Percentiles rank a stretch among this genome's conserved stretches.
Evolutionary conservation across 768 basidiomycete species (phyloP).

Genomic region (Melanogaster broomeanus): DNA sequence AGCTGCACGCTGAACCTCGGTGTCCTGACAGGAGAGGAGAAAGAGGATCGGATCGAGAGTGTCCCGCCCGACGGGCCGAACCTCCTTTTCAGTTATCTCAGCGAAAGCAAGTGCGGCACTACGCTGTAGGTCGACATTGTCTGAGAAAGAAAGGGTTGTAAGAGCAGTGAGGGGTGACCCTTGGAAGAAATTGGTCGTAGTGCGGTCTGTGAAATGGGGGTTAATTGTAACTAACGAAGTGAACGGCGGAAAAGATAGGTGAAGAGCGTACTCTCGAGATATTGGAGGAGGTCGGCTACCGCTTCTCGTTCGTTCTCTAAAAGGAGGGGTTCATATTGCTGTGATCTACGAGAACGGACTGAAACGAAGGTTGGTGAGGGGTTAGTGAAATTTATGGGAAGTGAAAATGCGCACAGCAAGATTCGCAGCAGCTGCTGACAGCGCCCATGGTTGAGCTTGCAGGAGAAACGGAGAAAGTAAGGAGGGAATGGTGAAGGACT

Average conservation of each 20-base stretch:
- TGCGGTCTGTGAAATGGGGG: constrained; percentile 63
- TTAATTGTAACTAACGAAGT: neutral
- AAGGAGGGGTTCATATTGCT: constrained; percentile 83
- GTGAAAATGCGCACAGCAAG: constrained; percentile 60
- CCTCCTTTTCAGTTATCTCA: constrained; percentile 99
- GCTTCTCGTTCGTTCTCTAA: constrained; percentile 96
- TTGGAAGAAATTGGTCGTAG: constrained; percentile 97
- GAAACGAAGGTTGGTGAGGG: constrained; percentile 24
- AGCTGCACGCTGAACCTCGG: constrained; percentile 97
- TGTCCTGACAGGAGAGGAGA: constrained; percentile 95
- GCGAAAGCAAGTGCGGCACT: constrained; percentile 98
- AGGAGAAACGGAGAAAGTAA: neutral
- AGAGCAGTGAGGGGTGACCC: constrained; percentile 91
- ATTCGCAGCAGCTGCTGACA: constrained; percentile 79
- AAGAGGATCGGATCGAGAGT: constrained; percentile 98
- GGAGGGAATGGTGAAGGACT: constrained; percentile 1
- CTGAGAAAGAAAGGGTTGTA: constrained; percentile 96
- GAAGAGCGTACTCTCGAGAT: constrained; percentile 82
- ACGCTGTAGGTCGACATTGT: constrained; percentile 98
- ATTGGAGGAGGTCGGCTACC: constrained; percentile 95
- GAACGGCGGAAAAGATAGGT: constrained; percentile 5
- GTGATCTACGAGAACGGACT: constrained; percentile 84
- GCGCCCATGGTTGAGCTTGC: constrained; percentile 58
- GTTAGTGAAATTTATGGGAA: constrained; percentile 8
- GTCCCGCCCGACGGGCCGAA: constrained; percentile 92